Base-by-base conservation (phyloP, 169 alveolate species). In the Eimeria tenella region DNA sequence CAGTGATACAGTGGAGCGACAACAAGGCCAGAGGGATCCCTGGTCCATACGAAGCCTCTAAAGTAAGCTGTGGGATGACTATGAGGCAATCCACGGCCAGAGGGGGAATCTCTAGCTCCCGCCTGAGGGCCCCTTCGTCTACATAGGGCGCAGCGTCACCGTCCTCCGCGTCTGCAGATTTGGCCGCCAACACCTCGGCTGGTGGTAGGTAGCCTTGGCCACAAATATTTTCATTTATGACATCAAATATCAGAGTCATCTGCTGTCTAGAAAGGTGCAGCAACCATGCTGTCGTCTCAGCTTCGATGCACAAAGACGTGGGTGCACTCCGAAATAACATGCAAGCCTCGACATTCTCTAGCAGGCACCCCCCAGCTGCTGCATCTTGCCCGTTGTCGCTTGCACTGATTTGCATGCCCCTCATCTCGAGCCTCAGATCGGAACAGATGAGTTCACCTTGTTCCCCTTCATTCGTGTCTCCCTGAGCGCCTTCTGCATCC, bases 151-250 rank as follows among this genome's bases (percentile, higher is more conserved):
- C 55, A 7, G 13, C 70, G 50, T 65, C 31, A 1, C 77, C 60
- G 65, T 50, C 87, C 13, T 7, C 82, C 9, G 82, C 83, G 23
- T 52, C 83, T 23, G 70, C 79, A 50, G 94, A 53, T n/a, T 55
- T 74, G 42, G 8, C 55, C 1, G 79, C 50, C 50, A 75, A 23
- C 73, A 74, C 82, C 42, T 73, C 94, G 7, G 81, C 70, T 21
- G 94, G 82, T 5, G 94, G 82, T 3, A 25, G 50, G 90, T 87
- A 94, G 25, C 96, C 94, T 68, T 68, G 68, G 56, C 92, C 91
- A 1, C 90, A 75, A 52, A 94, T 65, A 81, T 94, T 94, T 70
- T 94, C 96, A 74, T 94, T 94, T 62, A 94, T 50, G 23, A 94
- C 86, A 74, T 94, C 96, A 10, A 94, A 65, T 0, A 94, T 55